Base-by-base conservation (phyloP, 2,329 filamentous ascomycete species). In the Claviceps sp. region DNA sequence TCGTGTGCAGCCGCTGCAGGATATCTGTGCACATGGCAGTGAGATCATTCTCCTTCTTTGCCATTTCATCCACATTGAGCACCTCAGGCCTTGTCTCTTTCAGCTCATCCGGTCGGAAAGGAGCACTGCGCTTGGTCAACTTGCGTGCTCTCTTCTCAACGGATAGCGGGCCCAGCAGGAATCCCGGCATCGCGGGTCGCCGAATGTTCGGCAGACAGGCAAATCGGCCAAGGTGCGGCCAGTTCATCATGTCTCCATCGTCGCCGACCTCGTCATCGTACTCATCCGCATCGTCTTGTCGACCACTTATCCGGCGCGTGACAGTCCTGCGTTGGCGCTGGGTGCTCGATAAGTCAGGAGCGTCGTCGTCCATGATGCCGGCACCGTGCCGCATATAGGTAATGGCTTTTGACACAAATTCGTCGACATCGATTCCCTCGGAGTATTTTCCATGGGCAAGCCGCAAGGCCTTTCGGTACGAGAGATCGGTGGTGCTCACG, bases 321-420 rank as follows among this genome's bases (percentile, higher is more conserved):
- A 53, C 52, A 43, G 59, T 63, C 55, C 75, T 65, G 42, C 73
- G 68, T 55, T 72, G 66, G 47, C 73, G 67, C 59, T 77, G 73
- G 16, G 75, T 74, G 56, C 70, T 69, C 3, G 72, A 75, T 44
- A 78, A 68, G 48, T 76, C 76, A 7, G 71, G 70, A 1, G 72
- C 73, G 42, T 76, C 64, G 41, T 77, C 72, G 48, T 77, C 71
- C 14, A 69, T 68, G 24, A 78, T 77, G 11, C 76, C 77, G 7
- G 76, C 72, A 3, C 81, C 85, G 39, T 78, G 75, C 22, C 80
- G 81, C 89, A 97, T 96, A 64, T 87, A 97, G 3, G 78, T 80
- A 54, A 94, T 89, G 65, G 86, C 91, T 67, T 94, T 95, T 0
- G 87, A 86, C 14, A 97, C 81, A 61, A 97, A 94, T 60, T 95